Evolutionary conservation across 1,284 basidiomycete genomes (phyloP), one percentile per base, ranked within the genome.

Genomic region (Salmacisia buchloeana): DNA sequence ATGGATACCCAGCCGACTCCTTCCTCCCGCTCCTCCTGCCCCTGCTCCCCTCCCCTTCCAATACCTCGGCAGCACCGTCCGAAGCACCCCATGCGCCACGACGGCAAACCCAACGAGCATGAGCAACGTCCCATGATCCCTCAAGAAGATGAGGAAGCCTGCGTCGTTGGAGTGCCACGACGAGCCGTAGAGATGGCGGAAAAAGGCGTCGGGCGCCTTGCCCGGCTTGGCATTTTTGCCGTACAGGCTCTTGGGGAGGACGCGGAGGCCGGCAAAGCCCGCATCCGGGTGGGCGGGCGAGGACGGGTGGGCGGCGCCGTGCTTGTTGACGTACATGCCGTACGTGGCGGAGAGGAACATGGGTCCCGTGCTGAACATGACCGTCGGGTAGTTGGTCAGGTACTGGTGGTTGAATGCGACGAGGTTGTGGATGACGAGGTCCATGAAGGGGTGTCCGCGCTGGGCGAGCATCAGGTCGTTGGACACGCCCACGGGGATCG

Each of bases 361-460:
- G 34, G 82, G 83, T 1, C 94, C 94, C 0, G 96, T 98, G 58
- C 92, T 92, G 83, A 98, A 98, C 94, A 98, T 98, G 82, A 98
- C 94, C 36, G 94, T 98, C 34, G 96, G 94, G 76, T 98, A 98
- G 82, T 97, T 94, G 76, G 92, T 86, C 60, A 96, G 80, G 86
- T 91, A 97, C 61, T 87, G 86, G 81, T 94, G 91, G 82, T 97
- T 90, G 80, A 94, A 98, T n/a, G 88, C 88, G 75, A 88, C 85
- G 67, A 97, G 86, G 49, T 76, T 92, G 82, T 94, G 89, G 72
- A 97, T 94, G 58, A 92, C 89, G 81, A 93, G 90, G 38, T 89
- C 87, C 83, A 97, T 86, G 83, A 98, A 93, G 1, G 91, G 89
- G 71, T 94, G 92, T 0, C 83, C 83, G 76, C 89, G 88, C 77